Conservation (phyloP, 805 yeast species). For the Grigorovia jiainica region DNA sequence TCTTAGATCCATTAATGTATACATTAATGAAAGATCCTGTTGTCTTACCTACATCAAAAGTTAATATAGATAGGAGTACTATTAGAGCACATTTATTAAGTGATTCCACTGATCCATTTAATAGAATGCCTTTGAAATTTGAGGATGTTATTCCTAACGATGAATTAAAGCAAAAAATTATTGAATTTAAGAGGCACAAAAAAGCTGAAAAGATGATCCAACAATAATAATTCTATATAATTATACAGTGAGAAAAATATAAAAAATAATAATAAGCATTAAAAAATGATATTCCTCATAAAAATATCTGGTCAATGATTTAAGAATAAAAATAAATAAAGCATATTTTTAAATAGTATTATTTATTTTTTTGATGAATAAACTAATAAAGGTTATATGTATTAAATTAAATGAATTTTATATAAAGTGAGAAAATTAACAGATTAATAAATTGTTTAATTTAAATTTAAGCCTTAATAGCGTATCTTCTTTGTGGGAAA, state of each 20-base stretch:
- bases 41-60: conserved; percentile 76
- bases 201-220: conserved; percentile 18
- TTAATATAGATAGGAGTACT: conserved; percentile 81
- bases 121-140: conserved; percentile 78
- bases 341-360: not conserved
- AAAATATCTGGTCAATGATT: not conserved
- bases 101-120: conserved; percentile 96
- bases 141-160: conserved; percentile 80
- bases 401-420: conserved; percentile 1
- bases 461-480: conserved; percentile 84
- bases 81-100: conserved; percentile 88
- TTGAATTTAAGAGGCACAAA: conserved; percentile 43
- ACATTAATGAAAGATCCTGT: conserved; percentile 96
- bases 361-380: too few species aligned
- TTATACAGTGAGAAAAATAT: not conserved
- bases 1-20: conserved; percentile 92
- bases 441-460: not conserved
- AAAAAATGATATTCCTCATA: not conserved
- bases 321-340: too few species aligned
- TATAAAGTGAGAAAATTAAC: conserved; percentile 2
- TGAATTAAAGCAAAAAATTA: conserved; percentile 55
- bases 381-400: not conserved
- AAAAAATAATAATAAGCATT: not conserved
- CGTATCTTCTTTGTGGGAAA: conserved; percentile 98
- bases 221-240: too few species aligned